Evolutionary conservation across 1,284 basidiomycete genomes (phyloP).

Genomic region (Sporisorium scitamineum): DNA sequence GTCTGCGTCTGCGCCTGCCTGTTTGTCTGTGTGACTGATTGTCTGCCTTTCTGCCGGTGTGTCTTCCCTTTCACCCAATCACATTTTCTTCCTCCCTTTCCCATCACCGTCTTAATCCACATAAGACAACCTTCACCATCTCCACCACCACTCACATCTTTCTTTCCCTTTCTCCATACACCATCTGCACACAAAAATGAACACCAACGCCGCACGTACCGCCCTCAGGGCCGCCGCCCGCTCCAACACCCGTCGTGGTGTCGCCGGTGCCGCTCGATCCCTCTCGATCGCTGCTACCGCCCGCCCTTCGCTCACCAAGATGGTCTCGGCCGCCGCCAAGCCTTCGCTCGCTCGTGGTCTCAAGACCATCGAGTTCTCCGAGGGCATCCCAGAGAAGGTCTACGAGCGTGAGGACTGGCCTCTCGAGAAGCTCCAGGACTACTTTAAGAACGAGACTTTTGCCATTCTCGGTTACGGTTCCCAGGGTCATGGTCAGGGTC

Average conservation of each 20-base stretch:
- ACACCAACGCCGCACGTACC: slow-evolving; percentile 54
- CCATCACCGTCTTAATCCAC: not conserved
- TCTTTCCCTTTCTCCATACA: not conserved
- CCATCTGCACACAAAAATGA: slow-evolving; percentile 29
- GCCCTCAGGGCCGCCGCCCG: slow-evolving; percentile 55
- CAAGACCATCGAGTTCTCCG: slow-evolving; percentile 96
- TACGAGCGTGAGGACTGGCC: slow-evolving; percentile 99
- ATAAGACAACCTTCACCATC: slow-evolving; percentile 5
- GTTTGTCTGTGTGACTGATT: not conserved
- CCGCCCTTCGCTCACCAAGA: slow-evolving; percentile 44
- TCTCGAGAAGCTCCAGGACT: slow-evolving; percentile 92
- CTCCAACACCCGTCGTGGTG: slow-evolving; percentile 40
- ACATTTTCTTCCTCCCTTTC: not conserved
- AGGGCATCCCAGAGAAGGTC: slow-evolving; percentile 86
- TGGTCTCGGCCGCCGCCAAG: slow-evolving; percentile 42
- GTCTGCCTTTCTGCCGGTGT: not conserved
- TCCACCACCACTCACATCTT: slow-evolving; percentile 1
- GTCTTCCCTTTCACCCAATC: slow-evolving; percentile 6
- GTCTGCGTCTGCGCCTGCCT: too few relatives aligned
- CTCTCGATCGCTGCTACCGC: slow-evolving; percentile 50
- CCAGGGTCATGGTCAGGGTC: slow-evolving; percentile 93
- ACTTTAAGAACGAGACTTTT: slow-evolving; percentile 98
- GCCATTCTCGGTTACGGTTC: slow-evolving; percentile 94
- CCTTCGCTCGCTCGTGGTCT: slow-evolving; percentile 74
- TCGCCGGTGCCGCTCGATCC: slow-evolving; percentile 45